Conservation (phyloP, 768 basidiomycete genomes). For the Termitomyces sp. region DNA sequence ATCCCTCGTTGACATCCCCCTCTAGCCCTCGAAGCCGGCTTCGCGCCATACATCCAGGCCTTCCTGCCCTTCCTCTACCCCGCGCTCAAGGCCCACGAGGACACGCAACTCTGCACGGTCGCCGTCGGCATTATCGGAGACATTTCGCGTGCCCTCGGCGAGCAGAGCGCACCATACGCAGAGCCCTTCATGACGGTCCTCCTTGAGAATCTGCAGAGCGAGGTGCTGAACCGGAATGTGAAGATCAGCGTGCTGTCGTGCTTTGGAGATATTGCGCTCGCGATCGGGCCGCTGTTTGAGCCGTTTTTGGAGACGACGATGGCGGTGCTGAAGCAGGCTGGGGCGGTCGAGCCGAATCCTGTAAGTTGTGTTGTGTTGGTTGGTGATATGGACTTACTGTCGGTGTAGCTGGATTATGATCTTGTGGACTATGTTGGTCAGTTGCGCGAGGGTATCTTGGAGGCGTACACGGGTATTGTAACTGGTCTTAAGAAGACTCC, state of each 20-base stretch:
- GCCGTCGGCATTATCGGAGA: conserved; percentile 96
- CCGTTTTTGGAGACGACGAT: conserved; percentile 90
- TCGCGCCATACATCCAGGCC: conserved; percentile 78
- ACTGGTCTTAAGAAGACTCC: conserved; percentile 84
- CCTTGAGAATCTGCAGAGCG: conserved; percentile 86
- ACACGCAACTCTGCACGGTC: conserved; percentile 92
- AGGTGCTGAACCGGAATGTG: conserved; percentile 87
- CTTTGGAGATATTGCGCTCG: conserved; percentile 95
- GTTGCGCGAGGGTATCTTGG: conserved; percentile 91
- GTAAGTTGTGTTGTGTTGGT: conserved; percentile 39
- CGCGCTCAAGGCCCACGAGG: conserved; percentile 90
- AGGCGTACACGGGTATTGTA: conserved; percentile 95
- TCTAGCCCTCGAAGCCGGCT: conserved; percentile 70
- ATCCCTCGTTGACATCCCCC: conserved; percentile 5
- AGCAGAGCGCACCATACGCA: conserved; percentile 79
- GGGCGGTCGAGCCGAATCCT: conserved; percentile 81
- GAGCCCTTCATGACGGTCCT: conserved; percentile 89
- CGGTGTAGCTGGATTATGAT: conserved; percentile 71
- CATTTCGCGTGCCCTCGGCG: conserved; percentile 90
- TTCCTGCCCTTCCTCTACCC: conserved; percentile 86
- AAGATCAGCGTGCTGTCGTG: conserved; percentile 96
- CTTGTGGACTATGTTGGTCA: conserved; percentile 88
- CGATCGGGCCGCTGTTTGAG: conserved; percentile 81
- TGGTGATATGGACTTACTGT: conserved; percentile 6
- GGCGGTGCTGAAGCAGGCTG: conserved; percentile 88